A percentile compares a stretch with the other conserved stretches of the same genome.
These are phyloP conservation scores for Pyrenula aspistea DNA, from an alignment of 495 filamentous ascomycete genomes.

Conservation along the genomic window DNA sequence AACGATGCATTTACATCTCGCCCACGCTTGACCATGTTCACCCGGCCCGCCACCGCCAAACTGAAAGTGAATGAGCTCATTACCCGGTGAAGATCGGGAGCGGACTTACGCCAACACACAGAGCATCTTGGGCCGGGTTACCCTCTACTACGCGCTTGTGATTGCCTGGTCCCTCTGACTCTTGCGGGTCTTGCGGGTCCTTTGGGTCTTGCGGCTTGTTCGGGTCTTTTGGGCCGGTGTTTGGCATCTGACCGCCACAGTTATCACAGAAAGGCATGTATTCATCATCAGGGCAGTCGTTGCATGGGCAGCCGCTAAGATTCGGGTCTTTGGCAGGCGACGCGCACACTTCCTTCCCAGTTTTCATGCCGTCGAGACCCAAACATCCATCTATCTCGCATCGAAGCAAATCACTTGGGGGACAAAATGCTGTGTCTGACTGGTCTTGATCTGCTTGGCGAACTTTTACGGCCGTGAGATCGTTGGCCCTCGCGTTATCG, in stretches of 20 bases:
- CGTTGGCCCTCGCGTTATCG: too few species aligned
- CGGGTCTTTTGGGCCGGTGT: neutral
- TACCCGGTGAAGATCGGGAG: neutral
- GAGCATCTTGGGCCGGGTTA: neutral
- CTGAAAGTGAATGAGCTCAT: neutral
- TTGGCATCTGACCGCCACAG: neutral
- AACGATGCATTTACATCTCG: neutral
- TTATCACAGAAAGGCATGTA: neutral
- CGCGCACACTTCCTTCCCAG: neutral
- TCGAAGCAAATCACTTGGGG: neutral
- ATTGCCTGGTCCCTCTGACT: neutral
- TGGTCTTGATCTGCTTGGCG: neutral
- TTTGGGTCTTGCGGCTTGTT: neutral
- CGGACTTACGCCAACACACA: neutral
- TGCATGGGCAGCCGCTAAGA: neutral
- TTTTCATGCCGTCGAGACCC: neutral
- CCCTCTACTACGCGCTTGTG: neutral
- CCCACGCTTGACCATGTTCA: neutral
- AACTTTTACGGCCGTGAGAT: neutral
- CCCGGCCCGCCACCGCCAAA: too few species aligned
- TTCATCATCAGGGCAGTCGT: neutral
- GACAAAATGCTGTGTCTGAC: neutral
- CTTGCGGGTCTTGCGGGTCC: neutral
- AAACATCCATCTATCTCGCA: neutral
- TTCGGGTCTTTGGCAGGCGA: neutral